phyloP scores from a whole-genome alignment of 306 rosid genomes.

The Medicago ruthenica region DNA sequence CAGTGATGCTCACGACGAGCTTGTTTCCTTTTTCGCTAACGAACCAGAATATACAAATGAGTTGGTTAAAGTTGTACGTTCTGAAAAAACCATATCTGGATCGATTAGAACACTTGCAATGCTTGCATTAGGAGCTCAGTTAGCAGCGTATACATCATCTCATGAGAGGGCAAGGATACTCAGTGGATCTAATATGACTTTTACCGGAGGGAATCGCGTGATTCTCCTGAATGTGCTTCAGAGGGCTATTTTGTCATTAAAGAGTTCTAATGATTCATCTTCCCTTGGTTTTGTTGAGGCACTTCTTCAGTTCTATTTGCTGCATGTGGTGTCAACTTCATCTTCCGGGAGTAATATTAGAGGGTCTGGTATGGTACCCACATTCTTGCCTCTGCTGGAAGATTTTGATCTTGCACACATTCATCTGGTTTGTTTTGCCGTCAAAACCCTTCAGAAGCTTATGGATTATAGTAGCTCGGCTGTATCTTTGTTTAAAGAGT shows the following conservation, averaged over 20 bases:
- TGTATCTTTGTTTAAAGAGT: constrained; percentile 90
- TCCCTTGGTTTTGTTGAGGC: constrained; percentile 95
- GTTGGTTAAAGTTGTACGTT: constrained; percentile 86
- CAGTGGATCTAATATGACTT: constrained; percentile 87
- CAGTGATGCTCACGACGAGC: constrained; percentile 92
- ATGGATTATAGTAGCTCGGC: constrained; percentile 98
- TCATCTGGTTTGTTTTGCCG: constrained; percentile 93
- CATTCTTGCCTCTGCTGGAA: constrained; percentile 93
- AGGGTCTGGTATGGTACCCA: constrained; percentile 99
- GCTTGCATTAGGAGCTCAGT: constrained; percentile 99
- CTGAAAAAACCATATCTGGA: constrained; percentile 85
- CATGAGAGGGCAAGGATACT: constrained; percentile 93
- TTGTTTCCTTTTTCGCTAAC: constrained; percentile 89
- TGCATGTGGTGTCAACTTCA: constrained; percentile 94
- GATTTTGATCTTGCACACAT: constrained; percentile 88
- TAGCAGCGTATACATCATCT: constrained; percentile 93
- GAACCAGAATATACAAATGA: constrained; percentile 97
- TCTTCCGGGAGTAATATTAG: constrained; percentile 87
- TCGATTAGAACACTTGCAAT: constrained; percentile 89
- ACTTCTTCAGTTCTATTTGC: constrained; percentile 94
- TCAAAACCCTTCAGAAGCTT: constrained; percentile 96
- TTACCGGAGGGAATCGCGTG: constrained; percentile 96
- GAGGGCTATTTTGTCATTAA: constrained; percentile 82
- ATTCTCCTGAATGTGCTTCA: constrained; percentile 94
- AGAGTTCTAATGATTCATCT: constrained; percentile 83